Conservation (phyloP, 2,329 filamentous ascomycete species). For the Penicillium rolfsii region DNA sequence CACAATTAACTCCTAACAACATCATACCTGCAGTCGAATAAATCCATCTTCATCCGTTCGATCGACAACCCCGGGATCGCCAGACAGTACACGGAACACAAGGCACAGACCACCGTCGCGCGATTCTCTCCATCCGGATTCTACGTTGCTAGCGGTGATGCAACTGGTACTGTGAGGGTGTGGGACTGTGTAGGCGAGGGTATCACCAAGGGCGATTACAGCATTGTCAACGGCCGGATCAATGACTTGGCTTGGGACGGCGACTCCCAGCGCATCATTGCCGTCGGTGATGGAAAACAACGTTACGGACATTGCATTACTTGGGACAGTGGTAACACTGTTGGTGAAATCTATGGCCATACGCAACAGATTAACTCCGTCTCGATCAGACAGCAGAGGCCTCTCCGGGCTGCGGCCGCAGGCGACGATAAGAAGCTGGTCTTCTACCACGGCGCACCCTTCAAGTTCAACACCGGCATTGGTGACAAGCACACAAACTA, state of each 20-base stretch:
- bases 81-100: conserved; percentile 93
- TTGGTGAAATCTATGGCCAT: conserved; percentile 92
- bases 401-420: conserved; percentile 87
- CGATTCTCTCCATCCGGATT: conserved; percentile 93
- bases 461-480: conserved; percentile 90
- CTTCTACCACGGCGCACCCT: conserved; percentile 91
- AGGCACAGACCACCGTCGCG: conserved; percentile 83
- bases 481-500: conserved; percentile 83
- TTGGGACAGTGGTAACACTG: conserved; percentile 91
- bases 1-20: conserved; percentile 2
- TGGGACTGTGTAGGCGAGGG: conserved; percentile 89
- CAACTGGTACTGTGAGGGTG: conserved; percentile 79
- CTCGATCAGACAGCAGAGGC: conserved; percentile 83
- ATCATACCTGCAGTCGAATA: conserved; percentile 70
- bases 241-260: conserved; percentile 98
- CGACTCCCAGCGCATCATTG: conserved; percentile 93
- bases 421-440: conserved; percentile 88
- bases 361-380: conserved; percentile 89
- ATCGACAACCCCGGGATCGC: conserved; percentile 85
- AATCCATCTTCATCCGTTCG: conserved; percentile 92
- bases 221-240: conserved; percentile 90
- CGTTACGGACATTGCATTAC: conserved; percentile 93
- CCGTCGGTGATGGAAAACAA: conserved; percentile 92
- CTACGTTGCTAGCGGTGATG: conserved; percentile 91
- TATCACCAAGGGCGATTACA: conserved; percentile 90